Conservation (phyloP, 2,329 filamentous ascomycete species). For the Dendrostoma leiphaemia region DNA sequence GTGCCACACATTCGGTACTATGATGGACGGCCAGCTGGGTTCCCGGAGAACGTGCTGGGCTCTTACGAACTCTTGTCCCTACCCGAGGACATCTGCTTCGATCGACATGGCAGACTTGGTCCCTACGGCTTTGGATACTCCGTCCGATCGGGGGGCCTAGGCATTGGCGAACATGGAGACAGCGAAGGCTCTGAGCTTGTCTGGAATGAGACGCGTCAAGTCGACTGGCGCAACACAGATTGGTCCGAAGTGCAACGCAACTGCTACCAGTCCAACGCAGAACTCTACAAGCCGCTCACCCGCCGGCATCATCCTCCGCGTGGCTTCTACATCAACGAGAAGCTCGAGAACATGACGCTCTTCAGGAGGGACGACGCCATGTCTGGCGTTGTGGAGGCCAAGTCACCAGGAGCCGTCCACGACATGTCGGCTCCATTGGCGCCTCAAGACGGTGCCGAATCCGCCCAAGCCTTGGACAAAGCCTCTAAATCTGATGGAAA, state of each 20-base stretch:
- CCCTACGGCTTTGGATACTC: conserved; percentile 92
- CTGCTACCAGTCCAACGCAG: conserved; percentile 69
- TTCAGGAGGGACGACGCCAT: conserved; percentile 24
- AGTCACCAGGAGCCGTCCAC: conserved; percentile 5
- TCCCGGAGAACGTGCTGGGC: conserved; percentile 82
- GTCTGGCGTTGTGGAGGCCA: conserved; percentile 18
- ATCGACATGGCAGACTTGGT: conserved; percentile 82
- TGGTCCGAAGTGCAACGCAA: conserved; percentile 78
- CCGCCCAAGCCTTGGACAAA: conserved; percentile 10
- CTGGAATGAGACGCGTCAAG: conserved; percentile 68
- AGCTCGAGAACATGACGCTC: conserved; percentile 24
- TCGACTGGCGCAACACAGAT: conserved; percentile 74
- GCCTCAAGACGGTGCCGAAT: background rate
- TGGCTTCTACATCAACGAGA: conserved; percentile 51
- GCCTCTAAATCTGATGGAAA: conserved; percentile 22
- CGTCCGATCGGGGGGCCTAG: conserved; percentile 71
- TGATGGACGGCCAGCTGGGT: conserved; percentile 75
- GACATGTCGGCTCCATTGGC: background rate
- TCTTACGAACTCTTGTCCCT: conserved; percentile 79
- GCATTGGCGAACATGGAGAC: conserved; percentile 82
- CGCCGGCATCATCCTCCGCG: conserved; percentile 38
- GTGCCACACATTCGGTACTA: conserved; percentile 73
- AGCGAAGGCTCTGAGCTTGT: conserved; percentile 76
- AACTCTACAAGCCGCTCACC: conserved; percentile 60
- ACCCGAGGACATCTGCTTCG: conserved; percentile 86